Evolutionary conservation across 352 stramenopile species (phyloP).

Genomic region (Phytophthora foliorum): DNA sequence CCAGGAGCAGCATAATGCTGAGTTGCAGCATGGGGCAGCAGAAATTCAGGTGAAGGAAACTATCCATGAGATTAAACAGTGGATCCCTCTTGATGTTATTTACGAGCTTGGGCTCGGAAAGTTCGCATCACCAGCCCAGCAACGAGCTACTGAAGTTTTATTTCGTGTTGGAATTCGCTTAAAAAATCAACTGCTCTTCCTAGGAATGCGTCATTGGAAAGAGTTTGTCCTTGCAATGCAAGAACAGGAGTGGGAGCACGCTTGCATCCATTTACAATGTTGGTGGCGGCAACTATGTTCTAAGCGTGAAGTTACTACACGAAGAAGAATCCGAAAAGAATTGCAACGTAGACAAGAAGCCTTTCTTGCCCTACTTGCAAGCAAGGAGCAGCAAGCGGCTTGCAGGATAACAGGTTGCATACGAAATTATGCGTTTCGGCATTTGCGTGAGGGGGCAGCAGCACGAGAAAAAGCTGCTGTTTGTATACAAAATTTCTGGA

Average conservation of each 20-base stretch:
- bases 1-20: conserved; percentile 8
- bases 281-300: conserved; percentile 69
- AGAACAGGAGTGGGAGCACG: conserved; percentile 20
- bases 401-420: conserved; percentile 57
- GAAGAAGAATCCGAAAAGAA: conserved; percentile 44
- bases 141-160: conserved; percentile 59
- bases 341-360: conserved; percentile 54
- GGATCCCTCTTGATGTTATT: conserved; percentile 72
- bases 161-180: conserved; percentile 54
- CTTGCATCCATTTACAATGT: conserved; percentile 52
- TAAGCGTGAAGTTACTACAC: conserved; percentile 27
- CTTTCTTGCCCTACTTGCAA: conserved; percentile 54
- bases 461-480: conserved; percentile 34
- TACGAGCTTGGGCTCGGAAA: conserved; percentile 66
- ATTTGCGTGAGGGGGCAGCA: conserved; percentile 6
- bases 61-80: conserved; percentile 62
- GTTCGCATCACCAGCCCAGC: conserved; percentile 72
- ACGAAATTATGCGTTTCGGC: conserved; percentile 26
- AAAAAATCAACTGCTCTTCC: conserved; percentile 47
- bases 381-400: conserved; percentile 55
- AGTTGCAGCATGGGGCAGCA: conserved; percentile 32
- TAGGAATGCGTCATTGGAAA: conserved; percentile 62
- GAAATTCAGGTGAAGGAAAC: conserved; percentile 53
- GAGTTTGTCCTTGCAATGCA: conserved; percentile 24
- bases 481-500: conserved; percentile 66